Percentiles rank a stretch among this genome's conserved stretches.
Evolutionary conservation across 148 eudicot genomes (phyloP).

Genomic region (Silene latifolia): DNA sequence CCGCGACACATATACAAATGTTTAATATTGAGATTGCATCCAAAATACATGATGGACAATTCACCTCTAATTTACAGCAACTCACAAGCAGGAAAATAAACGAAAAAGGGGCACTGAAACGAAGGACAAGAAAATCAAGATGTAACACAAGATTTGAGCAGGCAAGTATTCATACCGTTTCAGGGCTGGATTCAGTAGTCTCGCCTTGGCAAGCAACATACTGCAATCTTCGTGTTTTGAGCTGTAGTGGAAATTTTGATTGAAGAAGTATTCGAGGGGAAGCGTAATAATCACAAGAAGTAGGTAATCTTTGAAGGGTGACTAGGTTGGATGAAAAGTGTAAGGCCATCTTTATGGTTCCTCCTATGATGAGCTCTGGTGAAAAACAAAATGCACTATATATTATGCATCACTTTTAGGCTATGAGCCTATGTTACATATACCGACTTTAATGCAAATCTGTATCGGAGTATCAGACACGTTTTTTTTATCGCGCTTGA

Average conservation of each 20-base stretch:
- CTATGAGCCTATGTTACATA: too few relatives aligned
- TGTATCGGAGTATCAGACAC: too few relatives aligned
- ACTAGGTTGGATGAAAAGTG: conserved; percentile 17
- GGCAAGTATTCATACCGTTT: conserved; percentile 18
- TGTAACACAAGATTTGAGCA: not conserved
- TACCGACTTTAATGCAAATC: too few relatives aligned
- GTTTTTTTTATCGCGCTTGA: too few relatives aligned
- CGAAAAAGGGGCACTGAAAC: too few relatives aligned
- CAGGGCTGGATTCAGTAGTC: conserved; percentile 19
- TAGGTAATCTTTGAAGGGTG: conserved; percentile 7
- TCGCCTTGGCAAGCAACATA: conserved; percentile 26
- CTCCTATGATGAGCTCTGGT: not conserved
- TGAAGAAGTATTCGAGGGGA: not conserved
- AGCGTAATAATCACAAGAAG: not conserved
- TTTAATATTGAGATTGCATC: too few relatives aligned
- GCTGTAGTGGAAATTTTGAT: conserved; percentile 20
- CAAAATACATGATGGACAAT: too few relatives aligned
- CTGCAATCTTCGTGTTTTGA: conserved; percentile 20
- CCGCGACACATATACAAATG: too few relatives aligned
- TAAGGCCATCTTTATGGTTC: conserved; percentile 16
- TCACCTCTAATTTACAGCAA: too few relatives aligned
- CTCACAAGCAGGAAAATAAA: too few relatives aligned
- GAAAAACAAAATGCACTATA: not conserved
- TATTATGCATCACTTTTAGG: not conserved
- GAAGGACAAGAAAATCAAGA: not conserved